phyloP scores from a whole-genome alignment of 2,329 filamentous ascomycete species.

The Aureobasidium sp. region DNA sequence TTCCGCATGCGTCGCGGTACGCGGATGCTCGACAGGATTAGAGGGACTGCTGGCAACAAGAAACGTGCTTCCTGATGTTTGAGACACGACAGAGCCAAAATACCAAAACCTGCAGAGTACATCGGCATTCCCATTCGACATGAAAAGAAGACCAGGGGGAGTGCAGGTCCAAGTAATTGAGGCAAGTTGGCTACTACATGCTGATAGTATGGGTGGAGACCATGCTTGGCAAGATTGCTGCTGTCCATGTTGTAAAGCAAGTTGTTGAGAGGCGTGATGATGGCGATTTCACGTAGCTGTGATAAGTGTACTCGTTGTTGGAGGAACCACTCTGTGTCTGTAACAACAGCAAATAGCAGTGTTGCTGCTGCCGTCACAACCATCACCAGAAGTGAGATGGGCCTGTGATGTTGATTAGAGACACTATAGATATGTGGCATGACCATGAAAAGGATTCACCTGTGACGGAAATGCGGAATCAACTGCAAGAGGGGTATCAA shows the following conservation, averaged over 20 bases:
- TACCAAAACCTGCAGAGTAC: slow-evolving; percentile 66
- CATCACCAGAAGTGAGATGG: slow-evolving; percentile 55
- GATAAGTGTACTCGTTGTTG: slow-evolving; percentile 56
- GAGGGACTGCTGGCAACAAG: slow-evolving; percentile 64
- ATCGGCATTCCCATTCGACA: slow-evolving; percentile 56
- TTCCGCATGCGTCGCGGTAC: slow-evolving; percentile 52
- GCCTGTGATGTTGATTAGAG: slow-evolving; percentile 33
- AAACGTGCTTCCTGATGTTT: slow-evolving; percentile 78
- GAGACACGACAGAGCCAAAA: slow-evolving; percentile 64
- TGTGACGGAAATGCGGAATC: slow-evolving; percentile 76
- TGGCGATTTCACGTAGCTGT: slow-evolving; percentile 50
- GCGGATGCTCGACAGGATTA: slow-evolving; percentile 67
- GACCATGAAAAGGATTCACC: slow-evolving; percentile 47
- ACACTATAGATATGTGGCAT: background rate
- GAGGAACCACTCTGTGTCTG: slow-evolving; percentile 80
- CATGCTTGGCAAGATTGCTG: slow-evolving; percentile 46
- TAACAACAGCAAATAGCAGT: slow-evolving; percentile 64
- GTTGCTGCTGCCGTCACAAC: slow-evolving; percentile 60
- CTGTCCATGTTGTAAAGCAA: slow-evolving; percentile 44
- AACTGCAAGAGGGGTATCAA: slow-evolving; percentile 76
- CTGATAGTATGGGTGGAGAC: slow-evolving; percentile 47
- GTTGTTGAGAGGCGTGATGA: slow-evolving; percentile 49
- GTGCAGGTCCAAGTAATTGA: slow-evolving; percentile 46
- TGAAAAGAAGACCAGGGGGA: slow-evolving; percentile 38
- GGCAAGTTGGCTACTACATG: slow-evolving; percentile 47